A percentile compares a stretch with the other conserved stretches of the same genome.
phyloP scores from a whole-genome alignment of 1,284 basidiomycete species.

The Boletus sp. region DNA sequence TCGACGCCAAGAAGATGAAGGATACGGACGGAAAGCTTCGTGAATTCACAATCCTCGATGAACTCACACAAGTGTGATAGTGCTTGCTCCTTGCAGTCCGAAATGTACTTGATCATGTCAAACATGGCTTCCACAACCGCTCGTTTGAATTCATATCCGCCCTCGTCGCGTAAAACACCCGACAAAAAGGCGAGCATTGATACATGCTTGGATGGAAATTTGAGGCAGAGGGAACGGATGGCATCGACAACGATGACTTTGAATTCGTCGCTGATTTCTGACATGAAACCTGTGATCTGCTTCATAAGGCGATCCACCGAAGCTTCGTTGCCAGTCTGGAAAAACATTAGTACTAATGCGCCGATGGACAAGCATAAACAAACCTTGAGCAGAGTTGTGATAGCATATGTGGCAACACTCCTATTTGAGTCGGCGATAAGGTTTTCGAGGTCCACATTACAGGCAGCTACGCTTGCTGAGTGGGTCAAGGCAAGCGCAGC shows the following conservation, averaged over 20 bases:
- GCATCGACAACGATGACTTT: constrained; percentile 99
- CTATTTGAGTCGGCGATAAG: constrained; percentile 97
- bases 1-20: constrained; percentile 95
- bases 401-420: constrained; percentile 97
- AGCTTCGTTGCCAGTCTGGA: constrained; percentile 94
- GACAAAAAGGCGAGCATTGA: constrained; percentile 96
- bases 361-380: constrained; percentile 7
- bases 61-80: constrained; percentile 99
- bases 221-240: constrained; percentile 97
- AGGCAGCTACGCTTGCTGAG: constrained; percentile 85
- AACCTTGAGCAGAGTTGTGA: constrained; percentile 97
- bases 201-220: constrained; percentile 97
- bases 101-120: constrained; percentile 99
- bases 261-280: constrained; percentile 99
- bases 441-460: constrained; percentile 98
- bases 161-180: constrained; percentile 94
- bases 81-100: constrained; percentile 94
- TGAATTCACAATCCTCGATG: constrained; percentile 99
- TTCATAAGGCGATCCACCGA: constrained; percentile 99
- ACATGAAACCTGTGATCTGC: constrained; percentile 99
- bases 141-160: constrained; percentile 99
- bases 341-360: constrained; percentile 13
- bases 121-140: constrained; percentile 99
- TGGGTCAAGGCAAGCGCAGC: constrained; percentile 86
- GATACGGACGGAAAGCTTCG: constrained; percentile 97